Conservation (phyloP, 164 flowering plant species). For the Liriodendron chinense region DNA sequence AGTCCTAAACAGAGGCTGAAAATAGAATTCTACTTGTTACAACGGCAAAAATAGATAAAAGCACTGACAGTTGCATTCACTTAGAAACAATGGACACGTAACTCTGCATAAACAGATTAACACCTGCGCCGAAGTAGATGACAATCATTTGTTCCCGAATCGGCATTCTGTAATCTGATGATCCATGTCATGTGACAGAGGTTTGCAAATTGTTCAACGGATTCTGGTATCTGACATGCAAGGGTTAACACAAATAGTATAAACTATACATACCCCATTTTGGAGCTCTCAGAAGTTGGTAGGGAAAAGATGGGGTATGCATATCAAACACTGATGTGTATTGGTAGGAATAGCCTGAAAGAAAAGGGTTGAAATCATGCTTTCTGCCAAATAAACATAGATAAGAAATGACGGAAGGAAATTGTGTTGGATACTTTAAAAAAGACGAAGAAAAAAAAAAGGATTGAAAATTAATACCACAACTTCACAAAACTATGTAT, state of each 20-base stretch:
- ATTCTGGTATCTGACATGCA: not conserved
- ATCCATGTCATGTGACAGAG: not conserved
- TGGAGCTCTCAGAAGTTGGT: not conserved
- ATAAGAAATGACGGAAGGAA: not conserved
- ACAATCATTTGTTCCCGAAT: no score
- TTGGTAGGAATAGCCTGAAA: constrained; percentile 6
- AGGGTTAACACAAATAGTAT: not conserved
- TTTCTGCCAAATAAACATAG: not conserved
- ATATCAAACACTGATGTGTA: constrained; percentile 5
- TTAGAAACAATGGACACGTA: no score
- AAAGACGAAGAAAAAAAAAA: constrained; percentile 15
- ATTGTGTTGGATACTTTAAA: not conserved
- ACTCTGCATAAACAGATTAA: no score
- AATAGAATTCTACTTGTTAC: no score
- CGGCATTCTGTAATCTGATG: not conserved
- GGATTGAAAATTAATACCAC: constrained; percentile 4
- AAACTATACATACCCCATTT: not conserved
- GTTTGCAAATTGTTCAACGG: not conserved
- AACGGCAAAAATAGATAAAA: no score
- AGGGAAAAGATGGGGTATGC: not conserved
- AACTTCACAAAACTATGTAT: constrained; percentile 19
- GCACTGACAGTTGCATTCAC: no score
- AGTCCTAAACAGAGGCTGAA: no score
- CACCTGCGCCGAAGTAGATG: no score
- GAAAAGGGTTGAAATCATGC: constrained; percentile 3